A percentile compares a stretch with the other conserved stretches of the same genome.
Conservation (phyloP, 495 filamentous ascomycete species). For the Aspergillus leporis region DNA sequence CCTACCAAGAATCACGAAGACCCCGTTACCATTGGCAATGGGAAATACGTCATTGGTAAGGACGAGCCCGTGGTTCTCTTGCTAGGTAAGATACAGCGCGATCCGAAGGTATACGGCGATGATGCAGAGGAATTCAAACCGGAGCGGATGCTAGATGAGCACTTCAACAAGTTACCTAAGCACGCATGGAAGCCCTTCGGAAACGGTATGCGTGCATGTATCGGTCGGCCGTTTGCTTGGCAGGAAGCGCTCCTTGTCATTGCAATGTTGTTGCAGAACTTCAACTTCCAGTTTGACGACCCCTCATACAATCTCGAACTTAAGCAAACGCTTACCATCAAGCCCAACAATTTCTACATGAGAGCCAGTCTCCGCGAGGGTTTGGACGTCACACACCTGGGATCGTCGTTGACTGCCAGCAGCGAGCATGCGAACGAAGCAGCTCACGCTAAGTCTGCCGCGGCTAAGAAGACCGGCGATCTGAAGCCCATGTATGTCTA, state of each 20-base stretch:
- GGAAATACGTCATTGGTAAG: conserved; percentile 62
- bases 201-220: conserved; percentile 65
- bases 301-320: conserved; percentile 56
- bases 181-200: conserved; percentile 63
- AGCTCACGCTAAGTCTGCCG: not conserved
- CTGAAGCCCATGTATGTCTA: conserved; percentile 11
- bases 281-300: conserved; percentile 61
- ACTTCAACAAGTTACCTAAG: conserved; percentile 56
- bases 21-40: conserved; percentile 50
- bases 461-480: not conserved
- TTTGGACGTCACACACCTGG: conserved; percentile 27
- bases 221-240: conserved; percentile 67
- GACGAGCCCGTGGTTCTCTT: conserved; percentile 57
- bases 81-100: conserved; percentile 60
- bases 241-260: conserved; percentile 58
- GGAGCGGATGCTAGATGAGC: conserved; percentile 65
- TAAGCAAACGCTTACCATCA: conserved; percentile 73
- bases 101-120: conserved; percentile 63
- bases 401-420: not conserved
- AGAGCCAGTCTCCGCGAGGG: conserved; percentile 60
- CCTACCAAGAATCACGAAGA: conserved; percentile 52
- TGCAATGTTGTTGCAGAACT: conserved; percentile 57
- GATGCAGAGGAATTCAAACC: conserved; percentile 63
- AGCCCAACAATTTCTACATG: conserved; percentile 74
- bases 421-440: not conserved